These are phyloP conservation scores for Aspergillus japonicus DNA, from an alignment of 2,329 filamentous ascomycete species.

Conservation along the genomic window DNA sequence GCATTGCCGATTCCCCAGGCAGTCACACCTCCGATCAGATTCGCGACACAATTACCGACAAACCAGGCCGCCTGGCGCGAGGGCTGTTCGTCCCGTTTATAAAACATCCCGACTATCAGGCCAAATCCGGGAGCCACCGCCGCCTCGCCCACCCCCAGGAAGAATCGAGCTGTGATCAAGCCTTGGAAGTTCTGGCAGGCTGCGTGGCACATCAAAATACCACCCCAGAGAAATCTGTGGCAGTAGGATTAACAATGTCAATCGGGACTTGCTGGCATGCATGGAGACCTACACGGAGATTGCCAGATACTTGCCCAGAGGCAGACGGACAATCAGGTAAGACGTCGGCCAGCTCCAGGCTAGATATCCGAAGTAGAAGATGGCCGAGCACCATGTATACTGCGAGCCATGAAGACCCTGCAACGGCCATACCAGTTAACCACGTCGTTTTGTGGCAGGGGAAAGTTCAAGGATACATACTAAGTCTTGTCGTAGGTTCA, in stretches of 20 bases:
- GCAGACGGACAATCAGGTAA: not conserved
- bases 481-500: not conserved
- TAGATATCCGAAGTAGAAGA: conserved; percentile 15
- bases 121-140: not conserved
- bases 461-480: no score
- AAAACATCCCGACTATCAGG: not conserved
- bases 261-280: no score
- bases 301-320: not conserved
- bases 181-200: not conserved
- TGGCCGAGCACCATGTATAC: conserved; percentile 9
- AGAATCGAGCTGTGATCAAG: not conserved
- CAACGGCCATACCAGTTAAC: not conserved
- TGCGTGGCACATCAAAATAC: not conserved
- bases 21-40: not conserved
- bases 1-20: not conserved
- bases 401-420: conserved; percentile 1
- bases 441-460: no score
- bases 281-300: not conserved
- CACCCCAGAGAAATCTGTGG: not conserved
- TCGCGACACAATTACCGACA: not conserved
- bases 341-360: conserved; percentile 1
- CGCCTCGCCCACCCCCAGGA: not conserved
- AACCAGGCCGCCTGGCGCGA: not conserved
- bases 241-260: no score
- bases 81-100: not conserved